Evolutionary conservation across 768 basidiomycete genomes (phyloP).

Genomic region (Auricularia sp.): DNA sequence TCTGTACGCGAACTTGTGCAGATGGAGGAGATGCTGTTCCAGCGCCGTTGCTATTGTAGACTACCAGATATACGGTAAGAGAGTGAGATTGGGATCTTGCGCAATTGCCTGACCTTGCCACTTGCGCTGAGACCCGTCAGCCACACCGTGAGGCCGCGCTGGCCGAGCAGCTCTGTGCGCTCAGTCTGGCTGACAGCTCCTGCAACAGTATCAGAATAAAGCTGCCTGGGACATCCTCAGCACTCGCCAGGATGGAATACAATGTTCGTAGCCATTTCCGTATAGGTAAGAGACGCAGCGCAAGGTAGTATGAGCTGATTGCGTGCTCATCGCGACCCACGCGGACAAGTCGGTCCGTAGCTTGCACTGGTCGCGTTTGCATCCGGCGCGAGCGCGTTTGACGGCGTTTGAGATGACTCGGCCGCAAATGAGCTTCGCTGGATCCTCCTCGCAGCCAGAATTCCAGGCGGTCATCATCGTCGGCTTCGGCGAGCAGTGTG

Average conservation of each 20-base stretch:
- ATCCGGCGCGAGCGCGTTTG: not conserved
- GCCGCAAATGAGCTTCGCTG: slow-evolving; percentile 7
- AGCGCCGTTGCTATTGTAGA: slow-evolving; percentile 96
- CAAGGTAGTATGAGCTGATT: not conserved
- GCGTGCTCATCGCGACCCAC: slow-evolving; percentile 1
- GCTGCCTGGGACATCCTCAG: too few species aligned
- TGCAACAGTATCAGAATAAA: slow-evolving; percentile 18
- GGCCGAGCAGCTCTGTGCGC: slow-evolving; percentile 56
- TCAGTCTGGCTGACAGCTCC: slow-evolving; percentile 65
- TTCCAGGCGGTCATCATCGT: slow-evolving; percentile 84
- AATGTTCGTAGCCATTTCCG: slow-evolving; percentile 32
- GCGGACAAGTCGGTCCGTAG: not conserved
- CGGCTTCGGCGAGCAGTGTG: slow-evolving; percentile 88
- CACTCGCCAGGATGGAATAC: slow-evolving; percentile 61
- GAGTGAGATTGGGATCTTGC: not conserved
- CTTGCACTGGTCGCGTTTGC: not conserved
- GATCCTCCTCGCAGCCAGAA: slow-evolving; percentile 30
- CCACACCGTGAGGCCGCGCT: slow-evolving; percentile 91
- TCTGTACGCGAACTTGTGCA: slow-evolving; percentile 78
- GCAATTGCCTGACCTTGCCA: slow-evolving; percentile 57
- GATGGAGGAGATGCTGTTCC: slow-evolving; percentile 88
- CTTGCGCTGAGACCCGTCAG: slow-evolving; percentile 91
- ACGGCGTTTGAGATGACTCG: not conserved
- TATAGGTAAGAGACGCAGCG: not conserved
- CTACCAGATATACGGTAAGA: slow-evolving; percentile 30